These are phyloP conservation scores for Fusarium sambucinum DNA, from an alignment of 2,329 filamentous ascomycete species.

Conservation along the genomic window DNA sequence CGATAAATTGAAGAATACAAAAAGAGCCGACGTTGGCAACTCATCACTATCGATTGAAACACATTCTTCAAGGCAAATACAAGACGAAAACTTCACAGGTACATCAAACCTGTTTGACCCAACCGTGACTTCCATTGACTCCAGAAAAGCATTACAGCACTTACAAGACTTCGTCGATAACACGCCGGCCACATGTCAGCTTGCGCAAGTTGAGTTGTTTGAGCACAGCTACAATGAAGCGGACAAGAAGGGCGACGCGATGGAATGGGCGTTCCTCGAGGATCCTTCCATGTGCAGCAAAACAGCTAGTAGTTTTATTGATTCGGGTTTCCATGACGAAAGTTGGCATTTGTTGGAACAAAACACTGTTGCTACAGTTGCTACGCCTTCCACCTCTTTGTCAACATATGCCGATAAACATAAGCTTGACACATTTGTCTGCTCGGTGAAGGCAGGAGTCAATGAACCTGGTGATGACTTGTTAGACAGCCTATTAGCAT, in stretches of 20 bases:
- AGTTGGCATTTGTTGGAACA: neutral
- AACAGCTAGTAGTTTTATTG: neutral
- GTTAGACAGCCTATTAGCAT: neutral
- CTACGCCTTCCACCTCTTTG: fast-evolving
- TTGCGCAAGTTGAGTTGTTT: neutral
- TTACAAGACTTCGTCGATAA: neutral
- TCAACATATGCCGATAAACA: fast-evolving
- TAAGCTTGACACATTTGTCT: neutral
- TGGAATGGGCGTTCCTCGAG: conserved; percentile 1
- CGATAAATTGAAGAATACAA: no score
- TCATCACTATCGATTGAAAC: fast-evolving
- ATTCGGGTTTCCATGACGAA: neutral
- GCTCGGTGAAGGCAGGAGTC: neutral
- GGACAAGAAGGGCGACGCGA: neutral
- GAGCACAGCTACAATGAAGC: neutral
- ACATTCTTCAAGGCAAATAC: fast-evolving
- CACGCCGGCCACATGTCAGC: neutral
- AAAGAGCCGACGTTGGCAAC: neutral
- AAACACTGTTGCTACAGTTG: fast-evolving
- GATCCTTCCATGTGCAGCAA: neutral
- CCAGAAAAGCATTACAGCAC: neutral
- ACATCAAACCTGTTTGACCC: neutral
- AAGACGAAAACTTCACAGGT: neutral
- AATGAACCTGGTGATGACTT: neutral
- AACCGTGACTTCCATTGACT: neutral